Percentiles rank a stretch among this genome's conserved stretches.
Conservation (phyloP, 306 rosid genomes). For the Phaseolus lunatus region DNA sequence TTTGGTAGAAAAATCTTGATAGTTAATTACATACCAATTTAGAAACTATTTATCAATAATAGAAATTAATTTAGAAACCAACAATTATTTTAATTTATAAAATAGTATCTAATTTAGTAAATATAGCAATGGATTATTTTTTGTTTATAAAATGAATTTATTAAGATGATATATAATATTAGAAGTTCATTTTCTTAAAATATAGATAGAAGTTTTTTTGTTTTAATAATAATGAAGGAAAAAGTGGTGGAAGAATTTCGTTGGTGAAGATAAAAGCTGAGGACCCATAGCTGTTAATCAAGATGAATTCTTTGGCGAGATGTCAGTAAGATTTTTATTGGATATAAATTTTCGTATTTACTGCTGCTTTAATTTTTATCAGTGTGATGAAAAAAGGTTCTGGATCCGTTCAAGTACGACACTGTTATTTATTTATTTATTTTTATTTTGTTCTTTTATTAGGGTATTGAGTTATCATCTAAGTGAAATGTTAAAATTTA, state of each 20-base stretch:
- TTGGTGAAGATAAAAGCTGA: conserved; percentile 11
- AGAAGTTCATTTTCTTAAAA: too few species aligned
- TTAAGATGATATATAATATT: too few species aligned
- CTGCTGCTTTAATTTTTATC: background rate
- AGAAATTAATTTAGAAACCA: too few species aligned
- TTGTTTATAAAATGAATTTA: too few species aligned
- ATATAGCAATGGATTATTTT: too few species aligned
- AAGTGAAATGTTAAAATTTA: background rate
- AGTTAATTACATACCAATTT: too few species aligned
- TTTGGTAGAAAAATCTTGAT: too few species aligned
- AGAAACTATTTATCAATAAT: too few species aligned
- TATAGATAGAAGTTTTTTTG: too few species aligned
- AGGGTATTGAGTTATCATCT: background rate
- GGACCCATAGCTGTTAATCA: conserved; percentile 3
- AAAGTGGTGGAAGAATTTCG: background rate
- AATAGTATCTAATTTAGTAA: too few species aligned
- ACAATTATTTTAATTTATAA: too few species aligned
- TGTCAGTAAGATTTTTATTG: conserved; percentile 19
- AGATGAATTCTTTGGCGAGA: conserved; percentile 20
- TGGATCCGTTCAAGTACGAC: background rate
- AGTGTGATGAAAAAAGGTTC: background rate
- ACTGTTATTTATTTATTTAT: background rate
- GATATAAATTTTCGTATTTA: background rate
- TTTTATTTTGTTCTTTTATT: background rate
- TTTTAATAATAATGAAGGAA: background rate